phyloP scores from a whole-genome alignment of 371 early-diverging fungal genomes.

The Amoeboradix gromovi region DNA sequence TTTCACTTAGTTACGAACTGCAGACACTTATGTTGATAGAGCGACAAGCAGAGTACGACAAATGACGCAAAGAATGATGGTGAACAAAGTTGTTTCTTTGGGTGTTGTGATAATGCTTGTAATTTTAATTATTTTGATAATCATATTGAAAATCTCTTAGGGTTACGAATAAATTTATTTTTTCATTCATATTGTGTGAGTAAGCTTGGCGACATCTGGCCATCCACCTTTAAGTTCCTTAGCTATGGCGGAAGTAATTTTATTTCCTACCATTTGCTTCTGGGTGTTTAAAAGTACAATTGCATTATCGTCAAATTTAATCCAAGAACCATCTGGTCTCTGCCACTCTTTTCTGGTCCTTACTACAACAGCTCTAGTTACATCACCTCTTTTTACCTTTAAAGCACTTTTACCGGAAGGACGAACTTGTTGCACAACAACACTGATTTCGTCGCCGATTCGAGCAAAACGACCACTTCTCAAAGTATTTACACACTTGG shows the following conservation, averaged over 20 bases:
- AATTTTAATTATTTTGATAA: neutral
- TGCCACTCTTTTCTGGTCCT: slow-evolving; percentile 63
- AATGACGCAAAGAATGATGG: neutral
- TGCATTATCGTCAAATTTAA: slow-evolving; percentile 89
- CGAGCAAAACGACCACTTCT: slow-evolving; percentile 21
- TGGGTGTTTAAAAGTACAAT: slow-evolving; percentile 72
- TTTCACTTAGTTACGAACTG: neutral
- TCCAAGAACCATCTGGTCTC: slow-evolving; percentile 67
- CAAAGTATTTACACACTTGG: slow-evolving; percentile 77
- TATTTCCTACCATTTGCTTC: slow-evolving; percentile 44
- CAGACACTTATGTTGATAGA: neutral
- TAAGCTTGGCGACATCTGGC: neutral
- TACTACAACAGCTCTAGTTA: slow-evolving; percentile 65
- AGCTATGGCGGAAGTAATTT: neutral
- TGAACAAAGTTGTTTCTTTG: neutral
- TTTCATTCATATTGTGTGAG: neutral
- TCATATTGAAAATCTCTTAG: neutral
- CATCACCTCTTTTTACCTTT: slow-evolving; percentile 84
- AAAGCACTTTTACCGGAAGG: slow-evolving; percentile 24
- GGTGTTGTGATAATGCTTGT: neutral
- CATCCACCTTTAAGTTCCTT: neutral
- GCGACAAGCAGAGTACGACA: neutral
- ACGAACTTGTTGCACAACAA: slow-evolving; percentile 70
- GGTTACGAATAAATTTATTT: too few relatives aligned
- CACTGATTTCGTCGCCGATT: slow-evolving; percentile 76